These are phyloP conservation scores for Metschnikowia aberdeeniae DNA, from an alignment of 805 yeast genomes.

Conservation along the genomic window DNA sequence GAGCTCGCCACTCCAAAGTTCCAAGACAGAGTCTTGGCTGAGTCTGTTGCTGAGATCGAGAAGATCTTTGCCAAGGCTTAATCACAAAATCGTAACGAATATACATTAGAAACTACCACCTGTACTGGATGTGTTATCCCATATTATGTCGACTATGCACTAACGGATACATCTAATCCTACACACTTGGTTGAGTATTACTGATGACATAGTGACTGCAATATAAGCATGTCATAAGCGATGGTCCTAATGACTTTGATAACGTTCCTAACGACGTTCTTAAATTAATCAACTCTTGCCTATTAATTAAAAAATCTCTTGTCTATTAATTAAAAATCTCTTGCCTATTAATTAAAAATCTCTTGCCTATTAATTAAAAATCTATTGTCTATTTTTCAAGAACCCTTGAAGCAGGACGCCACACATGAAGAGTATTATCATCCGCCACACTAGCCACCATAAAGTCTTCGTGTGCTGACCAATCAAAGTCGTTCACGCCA, in stretches of 20 bases:
- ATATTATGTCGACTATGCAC: too few species aligned
- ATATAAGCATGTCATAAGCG: too few species aligned
- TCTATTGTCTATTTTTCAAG: background rate
- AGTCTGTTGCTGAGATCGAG: constrained; percentile 91
- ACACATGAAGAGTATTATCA: constrained; percentile 83
- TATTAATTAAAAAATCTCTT: background rate
- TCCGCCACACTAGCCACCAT: constrained; percentile 74
- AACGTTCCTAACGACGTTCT: background rate
- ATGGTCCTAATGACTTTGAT: too few species aligned
- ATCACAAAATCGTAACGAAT: constrained; percentile 6
- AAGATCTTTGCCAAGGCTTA: constrained; percentile 59
- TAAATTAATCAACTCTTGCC: background rate
- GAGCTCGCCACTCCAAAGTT: constrained; percentile 83
- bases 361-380: too few species aligned
- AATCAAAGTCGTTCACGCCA: constrained; percentile 79
- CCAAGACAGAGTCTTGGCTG: constrained; percentile 88
- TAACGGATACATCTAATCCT: too few species aligned
- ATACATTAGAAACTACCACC: constrained; percentile 1
- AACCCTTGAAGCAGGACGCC: constrained; percentile 55
- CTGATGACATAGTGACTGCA: too few species aligned
- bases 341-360: too few species aligned
- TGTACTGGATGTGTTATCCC: too few species aligned
- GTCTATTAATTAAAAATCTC: background rate
- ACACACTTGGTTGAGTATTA: too few species aligned
- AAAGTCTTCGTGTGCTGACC: constrained; percentile 74